Evolutionary conservation across 2,329 filamentous ascomycete genomes (phyloP), one percentile per base, ranked within the genome.

Genomic region (Orbilia brochopaga): DNA sequence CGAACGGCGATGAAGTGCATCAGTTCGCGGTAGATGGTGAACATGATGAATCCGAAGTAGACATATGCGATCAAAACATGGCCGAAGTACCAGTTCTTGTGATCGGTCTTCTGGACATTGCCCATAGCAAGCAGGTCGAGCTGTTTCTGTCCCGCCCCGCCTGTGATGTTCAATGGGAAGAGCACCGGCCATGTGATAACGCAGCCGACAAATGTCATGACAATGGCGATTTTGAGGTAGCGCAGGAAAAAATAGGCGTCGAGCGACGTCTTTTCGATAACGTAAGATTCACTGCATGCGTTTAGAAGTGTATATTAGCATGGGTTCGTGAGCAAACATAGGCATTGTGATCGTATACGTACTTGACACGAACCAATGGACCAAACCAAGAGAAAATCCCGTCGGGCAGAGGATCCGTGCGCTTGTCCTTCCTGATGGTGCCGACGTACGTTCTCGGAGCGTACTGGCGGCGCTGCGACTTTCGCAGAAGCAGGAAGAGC

Each of bases 1-100:
- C 92, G 90, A 57, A 97, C 81, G 77, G 95, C 96, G 82, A 97
- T 89, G 80, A 91, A 96, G 84, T 88, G 96, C 76, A 97, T 89
- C 78, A 87, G 88, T 80, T 97, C 93, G 66, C 93, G 86, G 63
- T 92, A 89, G 74, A 97, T 86, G 77, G 91, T 88, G 80, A 90
- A 94, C 79, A 97, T 88, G 74, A 97, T 84, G 78, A 97, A 97
- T 51, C 86, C 86, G 79, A 90, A 92, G 80, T 91, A 97, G 55
- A 92, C 79, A 86, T 91, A 96, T 0, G 88, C 87, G 59, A 92
- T 82, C 58, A 90, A 85, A n/a, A 86, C 85, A 78, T 96, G 91
- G 0, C 92, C 93, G 79, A 89, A 97, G 79, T 90, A 88, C 74
- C 87, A 87, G 75, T 85, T 85, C 65, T 85, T 84, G 60, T 86